These are phyloP conservation scores for Fusarium sp. DNA, from an alignment of 2,329 filamentous ascomycete genomes.

Conservation along the genomic window DNA sequence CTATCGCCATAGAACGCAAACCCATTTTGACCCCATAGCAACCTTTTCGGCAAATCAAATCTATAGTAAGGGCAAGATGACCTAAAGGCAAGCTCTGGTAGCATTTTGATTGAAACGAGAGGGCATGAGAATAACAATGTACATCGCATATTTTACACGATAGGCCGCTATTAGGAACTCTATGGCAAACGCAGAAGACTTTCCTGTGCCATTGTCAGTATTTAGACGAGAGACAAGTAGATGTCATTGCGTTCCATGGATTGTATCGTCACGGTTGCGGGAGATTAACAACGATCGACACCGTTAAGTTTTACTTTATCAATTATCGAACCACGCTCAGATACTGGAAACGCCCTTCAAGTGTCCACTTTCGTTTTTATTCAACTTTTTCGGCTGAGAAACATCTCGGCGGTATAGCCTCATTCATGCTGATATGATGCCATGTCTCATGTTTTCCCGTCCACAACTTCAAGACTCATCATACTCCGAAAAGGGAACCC, in stretches of 20 bases:
- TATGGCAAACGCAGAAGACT: too few relatives aligned
- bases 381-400: constrained; percentile 5
- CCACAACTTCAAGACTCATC: neutral
- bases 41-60: too few relatives aligned
- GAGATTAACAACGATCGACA: neutral
- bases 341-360: neutral
- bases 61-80: too few relatives aligned
- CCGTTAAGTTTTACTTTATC: neutral
- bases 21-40: neutral
- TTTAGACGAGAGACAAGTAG: neutral
- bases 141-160: too few relatives aligned
- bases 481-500: constrained; percentile 11
- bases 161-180: too few relatives aligned
- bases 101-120: too few relatives aligned
- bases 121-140: too few relatives aligned
- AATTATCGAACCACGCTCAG: neutral
- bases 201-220: neutral
- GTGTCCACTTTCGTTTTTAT: constrained; percentile 2
- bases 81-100: too few relatives aligned
- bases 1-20: constrained; percentile 1
- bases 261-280: neutral
- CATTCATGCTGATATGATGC: neutral
- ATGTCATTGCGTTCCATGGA: neutral
- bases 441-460: neutral
- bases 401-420: neutral